A percentile compares a stretch with the other conserved stretches of the same genome.
Evolutionary conservation across 1,139 yeast species (phyloP).

Genomic region (Geotrichum reessii): DNA sequence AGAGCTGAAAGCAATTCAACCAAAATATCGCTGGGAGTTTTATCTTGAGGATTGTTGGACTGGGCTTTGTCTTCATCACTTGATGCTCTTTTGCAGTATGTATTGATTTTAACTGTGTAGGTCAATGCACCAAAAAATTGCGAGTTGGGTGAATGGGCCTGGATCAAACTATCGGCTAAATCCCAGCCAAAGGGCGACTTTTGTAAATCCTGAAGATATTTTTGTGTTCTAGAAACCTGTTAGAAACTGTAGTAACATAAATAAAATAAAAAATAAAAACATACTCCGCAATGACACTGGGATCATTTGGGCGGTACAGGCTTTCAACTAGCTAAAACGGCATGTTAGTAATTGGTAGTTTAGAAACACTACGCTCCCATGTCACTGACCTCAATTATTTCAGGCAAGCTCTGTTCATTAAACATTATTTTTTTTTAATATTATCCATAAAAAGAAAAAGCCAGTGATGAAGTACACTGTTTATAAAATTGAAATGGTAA

Average conservation of each 20-base stretch:
- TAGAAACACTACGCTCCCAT: not conserved
- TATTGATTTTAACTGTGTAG: constrained; percentile 45
- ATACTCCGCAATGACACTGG: constrained; percentile 12
- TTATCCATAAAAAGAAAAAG: not conserved
- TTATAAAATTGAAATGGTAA: too few relatives aligned
- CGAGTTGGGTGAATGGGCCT: constrained; percentile 39
- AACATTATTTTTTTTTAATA: not conserved
- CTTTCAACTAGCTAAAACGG: constrained; percentile 15
- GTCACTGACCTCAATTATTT: not conserved
- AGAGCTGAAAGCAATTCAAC: constrained; percentile 30
- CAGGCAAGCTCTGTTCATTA: not conserved
- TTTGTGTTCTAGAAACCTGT: constrained; percentile 36
- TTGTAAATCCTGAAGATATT: constrained; percentile 46
- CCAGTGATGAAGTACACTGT: too few relatives aligned
- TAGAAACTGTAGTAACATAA: not conserved
- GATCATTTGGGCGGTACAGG: constrained; percentile 13
- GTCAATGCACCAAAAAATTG: constrained; percentile 62
- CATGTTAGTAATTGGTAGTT: not conserved
- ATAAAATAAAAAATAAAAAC: not conserved
- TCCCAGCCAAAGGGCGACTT: constrained; percentile 46
- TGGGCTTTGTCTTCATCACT: not conserved
- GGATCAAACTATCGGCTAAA: constrained; percentile 44
- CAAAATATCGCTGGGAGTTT: constrained; percentile 21
- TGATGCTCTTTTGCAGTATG: constrained; percentile 13
- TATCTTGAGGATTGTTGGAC: not conserved